Percentiles rank a stretch among this genome's conserved stretches.
Conservation (phyloP, 1,139 yeast species). For the Wickerhamomyces sp. region DNA sequence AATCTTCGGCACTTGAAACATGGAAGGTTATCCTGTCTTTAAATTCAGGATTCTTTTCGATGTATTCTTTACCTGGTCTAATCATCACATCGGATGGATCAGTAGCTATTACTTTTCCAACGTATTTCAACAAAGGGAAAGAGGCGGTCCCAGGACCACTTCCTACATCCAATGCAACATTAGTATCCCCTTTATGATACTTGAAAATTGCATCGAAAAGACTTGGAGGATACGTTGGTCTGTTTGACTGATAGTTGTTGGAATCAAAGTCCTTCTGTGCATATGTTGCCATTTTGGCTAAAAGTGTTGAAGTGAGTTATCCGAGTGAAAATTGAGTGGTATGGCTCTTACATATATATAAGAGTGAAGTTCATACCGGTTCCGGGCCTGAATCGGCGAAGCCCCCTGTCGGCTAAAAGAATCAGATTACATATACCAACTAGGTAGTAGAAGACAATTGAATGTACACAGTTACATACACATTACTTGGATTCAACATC, state of each 20-base stretch:
- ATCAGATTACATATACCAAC: too few species aligned
- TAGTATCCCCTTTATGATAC: constrained; percentile 32
- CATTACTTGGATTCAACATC: neutral
- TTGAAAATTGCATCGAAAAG: constrained; percentile 42
- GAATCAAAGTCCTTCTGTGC: constrained; percentile 56
- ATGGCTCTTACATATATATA: too few species aligned
- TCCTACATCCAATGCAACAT: constrained; percentile 62
- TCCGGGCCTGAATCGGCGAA: neutral
- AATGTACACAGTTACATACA: too few species aligned
- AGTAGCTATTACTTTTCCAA: constrained; percentile 54
- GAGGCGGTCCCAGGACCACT: constrained; percentile 86
- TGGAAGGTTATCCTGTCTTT: constrained; percentile 19
- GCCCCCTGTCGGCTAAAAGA: too few species aligned
- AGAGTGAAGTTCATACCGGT: neutral
- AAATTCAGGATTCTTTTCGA: constrained; percentile 3
- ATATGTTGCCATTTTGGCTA: constrained; percentile 54
- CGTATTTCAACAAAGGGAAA: constrained; percentile 38
- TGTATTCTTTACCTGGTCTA: constrained; percentile 31
- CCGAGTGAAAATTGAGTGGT: too few species aligned
- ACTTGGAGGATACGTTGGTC: constrained; percentile 61
- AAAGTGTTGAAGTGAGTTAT: too few species aligned
- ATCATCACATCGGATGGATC: constrained; percentile 69
- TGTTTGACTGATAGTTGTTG: constrained; percentile 48
- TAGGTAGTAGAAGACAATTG: too few species aligned
- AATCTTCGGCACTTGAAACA: constrained; percentile 25